Conservation (phyloP, 805 yeast genomes). For the Yarrowia porcina region DNA sequence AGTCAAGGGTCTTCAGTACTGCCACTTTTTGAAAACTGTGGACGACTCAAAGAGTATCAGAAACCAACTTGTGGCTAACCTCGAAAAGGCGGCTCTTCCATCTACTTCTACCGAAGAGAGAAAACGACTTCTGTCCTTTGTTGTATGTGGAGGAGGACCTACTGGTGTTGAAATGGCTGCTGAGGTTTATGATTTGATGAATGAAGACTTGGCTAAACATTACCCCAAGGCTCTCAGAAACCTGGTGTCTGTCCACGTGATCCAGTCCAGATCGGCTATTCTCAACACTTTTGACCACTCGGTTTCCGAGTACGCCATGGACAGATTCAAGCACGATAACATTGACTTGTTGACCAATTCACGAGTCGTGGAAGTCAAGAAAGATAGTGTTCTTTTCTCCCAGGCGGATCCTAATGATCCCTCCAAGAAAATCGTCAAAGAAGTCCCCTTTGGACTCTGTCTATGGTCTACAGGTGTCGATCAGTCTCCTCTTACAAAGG, state of each 20-base stretch:
- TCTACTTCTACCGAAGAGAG: constrained; percentile 63
- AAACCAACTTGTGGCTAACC: constrained; percentile 50
- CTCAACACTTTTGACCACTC: constrained; percentile 66
- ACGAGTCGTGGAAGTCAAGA: constrained; percentile 56
- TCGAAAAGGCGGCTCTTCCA: constrained; percentile 64
- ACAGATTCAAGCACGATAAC: constrained; percentile 58
- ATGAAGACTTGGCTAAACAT: constrained; percentile 56
- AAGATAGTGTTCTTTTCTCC: constrained; percentile 56
- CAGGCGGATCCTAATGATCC: constrained; percentile 43
- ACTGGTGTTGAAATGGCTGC: constrained; percentile 76
- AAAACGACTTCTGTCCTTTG: constrained; percentile 57
- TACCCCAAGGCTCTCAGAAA: constrained; percentile 62
- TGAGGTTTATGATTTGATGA: constrained; percentile 61
- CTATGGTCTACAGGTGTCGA: constrained; percentile 78
- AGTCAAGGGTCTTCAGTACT: constrained; percentile 62
- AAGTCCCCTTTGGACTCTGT: constrained; percentile 64
- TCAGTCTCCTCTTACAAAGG: constrained; percentile 58
- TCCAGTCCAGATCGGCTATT: constrained; percentile 65
- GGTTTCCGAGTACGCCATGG: constrained; percentile 61
- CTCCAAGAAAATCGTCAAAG: constrained; percentile 41
- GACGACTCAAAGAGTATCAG: constrained; percentile 60
- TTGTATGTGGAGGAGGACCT: constrained; percentile 73
- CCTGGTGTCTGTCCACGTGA: constrained; percentile 62
- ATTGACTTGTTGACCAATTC: constrained; percentile 63
- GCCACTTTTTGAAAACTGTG: constrained; percentile 61